Percentiles rank a stretch among this genome's conserved stretches.
Evolutionary conservation across 768 basidiomycete genomes (phyloP).

Genomic region (Mycena rebaudengoi): DNA sequence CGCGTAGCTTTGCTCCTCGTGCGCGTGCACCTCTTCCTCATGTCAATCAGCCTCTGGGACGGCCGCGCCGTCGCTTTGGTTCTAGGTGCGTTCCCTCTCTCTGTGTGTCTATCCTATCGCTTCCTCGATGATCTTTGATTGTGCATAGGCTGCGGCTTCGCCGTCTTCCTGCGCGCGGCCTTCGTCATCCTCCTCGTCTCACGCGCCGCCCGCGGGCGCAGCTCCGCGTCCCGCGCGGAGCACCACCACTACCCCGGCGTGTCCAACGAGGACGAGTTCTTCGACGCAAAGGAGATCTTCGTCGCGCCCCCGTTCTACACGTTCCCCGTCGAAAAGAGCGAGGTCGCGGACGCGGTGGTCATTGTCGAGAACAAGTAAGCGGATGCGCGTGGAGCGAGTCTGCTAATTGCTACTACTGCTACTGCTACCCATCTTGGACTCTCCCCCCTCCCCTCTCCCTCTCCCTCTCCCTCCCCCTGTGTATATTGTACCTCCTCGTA

Average conservation of each 20-base stretch:
- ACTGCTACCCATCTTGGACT: too few relatives aligned
- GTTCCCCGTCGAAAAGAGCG: constrained; percentile 55
- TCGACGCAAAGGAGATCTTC: constrained; percentile 56
- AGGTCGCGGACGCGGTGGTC: background rate
- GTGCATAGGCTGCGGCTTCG: constrained; percentile 78
- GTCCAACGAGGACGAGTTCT: too few relatives aligned
- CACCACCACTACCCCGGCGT: constrained; percentile 50
- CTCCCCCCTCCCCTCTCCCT: too few relatives aligned
- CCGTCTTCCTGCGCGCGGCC: constrained; percentile 82
- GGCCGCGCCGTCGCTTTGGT: constrained; percentile 86
- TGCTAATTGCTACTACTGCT: too few relatives aligned
- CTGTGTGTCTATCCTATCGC: background rate
- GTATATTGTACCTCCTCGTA: too few relatives aligned
- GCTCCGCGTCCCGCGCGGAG: constrained; percentile 40
- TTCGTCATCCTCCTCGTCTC: constrained; percentile 68
- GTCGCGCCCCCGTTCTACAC: constrained; percentile 68
- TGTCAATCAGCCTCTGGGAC: constrained; percentile 82
- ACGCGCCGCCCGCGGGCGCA: constrained; percentile 56
- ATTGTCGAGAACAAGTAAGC: background rate
- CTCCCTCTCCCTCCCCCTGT: background rate
- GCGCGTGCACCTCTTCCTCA: constrained; percentile 72
- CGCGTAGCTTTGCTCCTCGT: constrained; percentile 55
- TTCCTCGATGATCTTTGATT: background rate
- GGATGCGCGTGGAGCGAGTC: too few relatives aligned
- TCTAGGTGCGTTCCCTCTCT: constrained; percentile 57